Base-by-base conservation (phyloP, 805 yeast genomes). In the Kodamaea laetipori region DNA sequence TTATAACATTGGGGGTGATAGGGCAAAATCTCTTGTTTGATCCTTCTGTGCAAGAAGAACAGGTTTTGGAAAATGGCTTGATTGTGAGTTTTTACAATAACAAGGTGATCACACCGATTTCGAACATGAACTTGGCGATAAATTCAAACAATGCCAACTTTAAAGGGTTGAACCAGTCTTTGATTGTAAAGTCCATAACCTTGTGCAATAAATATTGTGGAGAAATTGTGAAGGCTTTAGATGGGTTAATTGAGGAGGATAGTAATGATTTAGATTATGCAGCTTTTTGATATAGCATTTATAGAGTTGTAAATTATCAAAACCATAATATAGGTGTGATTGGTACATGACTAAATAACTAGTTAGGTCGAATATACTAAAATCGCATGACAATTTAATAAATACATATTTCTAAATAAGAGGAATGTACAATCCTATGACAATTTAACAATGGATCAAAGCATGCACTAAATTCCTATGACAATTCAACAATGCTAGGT, bases 1-100 rank as follows among this genome's bases (percentile, higher is more conserved):
- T 87, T 28, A 80, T 94, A 52, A 79, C 92, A 0, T 64, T 85
- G 19, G 96, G 96, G 0, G 69, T 86, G 4, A 78, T 88, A 0
- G 96, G 92, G 1, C 57, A 69, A 10, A 80, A 81, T 44, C 75
- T 83, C 7, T 63, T 89, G 17, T 70, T 90, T 18, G 99, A 92
- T 58, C 98, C 99, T 0, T 82, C 95, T 1, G 68, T 78, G n/a
- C 86, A 84, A 46, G 99, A 92, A 62, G 90, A 87, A 59, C 86
- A 82, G 48, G 96, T 90, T 2, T 74, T 90, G 46, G 96, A 92
- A 51, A 84, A 86, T 46, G 96, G 96, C 1, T 50, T 92, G 15
- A 69, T 90, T 37, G 60, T 87, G 3, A 82, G 90, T 25, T 92
- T 84, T 80, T 77, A 78, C 44, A 67, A 81, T 45, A 81, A 81